Percentiles rank a stretch among this genome's conserved stretches.
phyloP scores from a whole-genome alignment of 371 early-diverging fungal genomes.

The Lichtheimia ornata region DNA sequence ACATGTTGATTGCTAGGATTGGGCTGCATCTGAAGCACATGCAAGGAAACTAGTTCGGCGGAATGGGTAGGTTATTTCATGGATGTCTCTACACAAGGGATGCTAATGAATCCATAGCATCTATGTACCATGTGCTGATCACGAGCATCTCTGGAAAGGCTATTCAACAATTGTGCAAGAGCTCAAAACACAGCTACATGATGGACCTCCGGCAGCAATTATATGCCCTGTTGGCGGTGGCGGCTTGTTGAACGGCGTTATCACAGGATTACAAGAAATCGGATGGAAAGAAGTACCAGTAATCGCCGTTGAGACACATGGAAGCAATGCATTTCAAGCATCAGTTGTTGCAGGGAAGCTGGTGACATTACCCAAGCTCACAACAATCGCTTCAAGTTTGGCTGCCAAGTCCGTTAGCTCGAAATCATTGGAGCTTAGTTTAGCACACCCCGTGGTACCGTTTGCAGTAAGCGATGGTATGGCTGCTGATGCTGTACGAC shows the following conservation, averaged over 20 bases:
- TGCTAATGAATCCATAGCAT: constrained; percentile 29
- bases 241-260: constrained; percentile 68
- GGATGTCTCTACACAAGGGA: not conserved
- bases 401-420: constrained; percentile 53
- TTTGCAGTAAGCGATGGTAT: constrained; percentile 65
- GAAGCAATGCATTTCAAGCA: constrained; percentile 71
- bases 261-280: constrained; percentile 60
- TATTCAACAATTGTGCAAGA: constrained; percentile 67
- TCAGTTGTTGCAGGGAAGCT: constrained; percentile 63
- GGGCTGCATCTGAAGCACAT: constrained; percentile 55
- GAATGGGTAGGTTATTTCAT: constrained; percentile 40
- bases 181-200: constrained; percentile 60
- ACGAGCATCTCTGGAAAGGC: constrained; percentile 61
- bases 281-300: constrained; percentile 69
- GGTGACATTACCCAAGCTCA: constrained; percentile 51
- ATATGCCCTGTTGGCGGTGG: constrained; percentile 75
- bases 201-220: constrained; percentile 64
- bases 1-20: constrained; percentile 29
- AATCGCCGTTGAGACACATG: constrained; percentile 76
- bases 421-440: constrained; percentile 58
- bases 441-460: constrained; percentile 61
- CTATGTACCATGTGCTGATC: constrained; percentile 70
- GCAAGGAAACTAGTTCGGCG: constrained; percentile 55
- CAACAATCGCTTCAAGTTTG: constrained; percentile 58
- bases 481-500: constrained; percentile 57